These are phyloP conservation scores for Talaromyces rugulosus DNA, from an alignment of 2,329 filamentous ascomycete genomes.

Conservation along the genomic window DNA sequence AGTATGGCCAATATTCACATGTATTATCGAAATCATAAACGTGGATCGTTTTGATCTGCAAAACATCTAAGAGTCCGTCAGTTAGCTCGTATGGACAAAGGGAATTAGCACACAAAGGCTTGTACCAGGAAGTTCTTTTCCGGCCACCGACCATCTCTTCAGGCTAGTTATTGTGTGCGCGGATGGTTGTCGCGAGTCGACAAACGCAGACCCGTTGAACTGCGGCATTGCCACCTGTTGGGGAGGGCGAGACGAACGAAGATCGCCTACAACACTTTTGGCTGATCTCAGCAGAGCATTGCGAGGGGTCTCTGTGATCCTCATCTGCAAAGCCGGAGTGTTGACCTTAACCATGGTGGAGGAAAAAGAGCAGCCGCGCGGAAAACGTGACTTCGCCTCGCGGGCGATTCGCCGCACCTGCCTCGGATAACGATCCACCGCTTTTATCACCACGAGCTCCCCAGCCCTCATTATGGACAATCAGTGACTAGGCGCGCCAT, in stretches of 20 bases:
- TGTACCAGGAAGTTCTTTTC: constrained; percentile 66
- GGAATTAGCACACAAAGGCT: not conserved
- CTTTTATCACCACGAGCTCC: not conserved
- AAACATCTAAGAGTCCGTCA: constrained; percentile 44
- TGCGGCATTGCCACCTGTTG: constrained; percentile 22
- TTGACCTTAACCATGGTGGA: not conserved
- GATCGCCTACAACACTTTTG: constrained; percentile 30
- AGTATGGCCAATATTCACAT: constrained; percentile 47
- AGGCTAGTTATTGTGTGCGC: constrained; percentile 66
- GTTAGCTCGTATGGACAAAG: not conserved
- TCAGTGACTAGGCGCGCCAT: not conserved
- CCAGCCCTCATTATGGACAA: constrained; percentile 1
- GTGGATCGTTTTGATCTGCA: constrained; percentile 74
- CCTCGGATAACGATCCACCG: not conserved
- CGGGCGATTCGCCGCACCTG: not conserved
- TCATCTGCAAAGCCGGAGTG: not conserved
- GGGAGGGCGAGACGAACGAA: constrained; percentile 8
- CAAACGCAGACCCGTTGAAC: constrained; percentile 22
- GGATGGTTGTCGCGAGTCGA: constrained; percentile 19
- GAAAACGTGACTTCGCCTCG: constrained; percentile 18
- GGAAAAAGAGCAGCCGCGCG: constrained; percentile 7
- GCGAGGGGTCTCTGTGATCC: not conserved
- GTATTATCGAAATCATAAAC: constrained; percentile 99
- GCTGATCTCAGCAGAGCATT: constrained; percentile 30
- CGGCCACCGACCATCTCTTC: constrained; percentile 77